Base-by-base conservation (phyloP, 768 basidiomycete species). In the Gloeophyllum trabeum region DNA sequence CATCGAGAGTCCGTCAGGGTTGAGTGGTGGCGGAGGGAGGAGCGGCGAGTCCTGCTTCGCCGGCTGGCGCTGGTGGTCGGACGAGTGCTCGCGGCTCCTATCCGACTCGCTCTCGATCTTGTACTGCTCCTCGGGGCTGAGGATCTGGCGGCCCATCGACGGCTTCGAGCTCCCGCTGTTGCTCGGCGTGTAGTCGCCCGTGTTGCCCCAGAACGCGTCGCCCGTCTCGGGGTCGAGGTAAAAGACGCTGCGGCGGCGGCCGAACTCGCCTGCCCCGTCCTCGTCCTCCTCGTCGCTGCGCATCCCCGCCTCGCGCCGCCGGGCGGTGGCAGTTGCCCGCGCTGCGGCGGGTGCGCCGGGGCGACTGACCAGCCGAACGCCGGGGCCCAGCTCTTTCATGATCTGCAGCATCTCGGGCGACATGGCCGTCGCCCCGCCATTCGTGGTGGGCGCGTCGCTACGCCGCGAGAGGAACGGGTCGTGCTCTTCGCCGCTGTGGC, bases 1-100 rank as follows among this genome's bases (percentile, higher is more conserved):
- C 23, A 30, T 24, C 13, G 42, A 43, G 12, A 58, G 39, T 18
- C 55, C 54, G 23, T 64, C 62, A 6, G 50, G 39, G 26, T 67
- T 58, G 23, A 67, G 51, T 4, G 59, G 61, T 2, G 61, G 67
- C 0, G 66, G 66, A 12, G 67, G 66, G 10, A 60, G 51, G 20
- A 69, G 56, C 4, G 67, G 61, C 0, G 61, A 44, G 41, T 59
- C 54, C 19, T 46, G 53, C 37, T 58, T 58, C 14, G 52, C 57
- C 10, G 10, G 10, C 16, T 32, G 21, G 54, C 47, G 4, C 48
- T 46, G 28, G 5, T 48, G 48, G 28, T 62, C 49, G 4, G 56
- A 53, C 7, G 46, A 22, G 2, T 45, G 47, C 34, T 32, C 28
- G n/a, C n/a, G n/a, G n/a, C n/a, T n/a, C n/a, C n/a, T n/a, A 16